Evolutionary conservation across 805 yeast genomes (phyloP), one percentile per base, ranked within the genome.

Genomic region (Danielozyma ontarioensis): DNA sequence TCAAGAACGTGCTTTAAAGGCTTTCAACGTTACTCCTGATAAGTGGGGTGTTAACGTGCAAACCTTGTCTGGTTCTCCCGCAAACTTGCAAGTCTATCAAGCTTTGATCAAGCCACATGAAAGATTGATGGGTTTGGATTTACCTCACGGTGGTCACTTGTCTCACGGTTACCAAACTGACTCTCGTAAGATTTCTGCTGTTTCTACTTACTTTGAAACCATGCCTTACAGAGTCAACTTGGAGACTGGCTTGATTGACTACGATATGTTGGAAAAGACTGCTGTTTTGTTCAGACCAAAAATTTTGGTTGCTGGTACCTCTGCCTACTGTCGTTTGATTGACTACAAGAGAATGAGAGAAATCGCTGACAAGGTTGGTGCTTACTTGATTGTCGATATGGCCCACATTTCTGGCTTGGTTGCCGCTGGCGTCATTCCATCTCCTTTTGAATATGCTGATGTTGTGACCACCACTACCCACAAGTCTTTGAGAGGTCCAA

Each of bases 31-130:
- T 43, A 76, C 81, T 44, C 74, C 93, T 24, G 83, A 72, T 28
- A 68, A 81, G 57, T 90, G 98, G 98, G 98, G 98, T 30, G 97
- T 90, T 50, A 90, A 90, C 48, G 98, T 90, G 32, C 98, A 90
- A 70, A 70, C 97, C 3, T 72, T 90, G 50, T 83, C 95, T 35
- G 98, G 98, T 42, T 89, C 97, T 5, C 97, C 97, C 45, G 97
- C 97, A 35, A 90, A 90, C 64, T 73, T 90, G 59, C 86, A 90
- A 51, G 88, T 88, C 22, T 90, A 90, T 64, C 84, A 88, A 36
- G 94, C 97, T 19, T 63, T 90, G 31, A 64, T 90, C 76, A 82
- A 83, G 50, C 87, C 83, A 32, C 93, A 88, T 45, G 97, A 88
- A 53, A 78, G 97, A 61, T 64, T 90, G 45, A 90, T 90, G 98